A percentile compares a stretch with the other conserved stretches of the same genome.
Conservation (phyloP, 139 green algal species). For the Coccomyxa sp. region DNA sequence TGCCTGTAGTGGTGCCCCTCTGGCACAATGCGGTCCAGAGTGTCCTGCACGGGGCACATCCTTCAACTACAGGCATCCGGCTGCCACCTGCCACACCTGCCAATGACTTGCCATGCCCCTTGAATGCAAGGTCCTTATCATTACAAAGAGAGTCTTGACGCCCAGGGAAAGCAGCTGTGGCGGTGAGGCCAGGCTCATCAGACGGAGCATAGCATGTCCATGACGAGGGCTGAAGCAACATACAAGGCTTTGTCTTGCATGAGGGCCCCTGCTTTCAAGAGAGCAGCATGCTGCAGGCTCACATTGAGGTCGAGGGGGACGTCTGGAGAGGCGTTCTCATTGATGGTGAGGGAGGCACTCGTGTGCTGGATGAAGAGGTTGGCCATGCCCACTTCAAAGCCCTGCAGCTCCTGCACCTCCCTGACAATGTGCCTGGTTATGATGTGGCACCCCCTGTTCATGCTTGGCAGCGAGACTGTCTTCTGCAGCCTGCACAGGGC, state of each 20-base stretch:
- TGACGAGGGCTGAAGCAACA: too few relatives aligned
- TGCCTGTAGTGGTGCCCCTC: slow-evolving; percentile 70
- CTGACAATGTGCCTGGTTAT: slow-evolving; percentile 60
- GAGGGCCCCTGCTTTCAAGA: too few relatives aligned
- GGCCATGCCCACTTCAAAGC: slow-evolving; percentile 63
- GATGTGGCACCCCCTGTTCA: slow-evolving; percentile 62
- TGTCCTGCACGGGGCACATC: slow-evolving; percentile 38
- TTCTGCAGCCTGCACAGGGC: slow-evolving; percentile 18
- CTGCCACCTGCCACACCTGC: too few relatives aligned
- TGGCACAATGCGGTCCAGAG: slow-evolving; percentile 64
- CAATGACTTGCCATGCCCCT: too few relatives aligned
- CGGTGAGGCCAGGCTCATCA: too few relatives aligned
- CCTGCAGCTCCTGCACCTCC: slow-evolving; percentile 45
- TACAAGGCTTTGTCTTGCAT: too few relatives aligned
- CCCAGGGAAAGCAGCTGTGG: too few relatives aligned
- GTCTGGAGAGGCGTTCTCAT: slow-evolving; percentile 63
- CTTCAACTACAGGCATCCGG: too few relatives aligned
- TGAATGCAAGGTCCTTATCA: background rate
- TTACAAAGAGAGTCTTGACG: background rate
- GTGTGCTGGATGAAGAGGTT: slow-evolving; percentile 80
- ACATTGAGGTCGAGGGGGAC: slow-evolving; percentile 66
- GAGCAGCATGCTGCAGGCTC: too few relatives aligned
- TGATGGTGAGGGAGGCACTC: slow-evolving; percentile 64
- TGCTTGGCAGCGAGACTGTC: slow-evolving; percentile 12
- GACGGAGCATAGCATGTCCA: too few relatives aligned